Base-by-base conservation (phyloP, 306 rosid genomes). In the Fagus crenata region DNA sequence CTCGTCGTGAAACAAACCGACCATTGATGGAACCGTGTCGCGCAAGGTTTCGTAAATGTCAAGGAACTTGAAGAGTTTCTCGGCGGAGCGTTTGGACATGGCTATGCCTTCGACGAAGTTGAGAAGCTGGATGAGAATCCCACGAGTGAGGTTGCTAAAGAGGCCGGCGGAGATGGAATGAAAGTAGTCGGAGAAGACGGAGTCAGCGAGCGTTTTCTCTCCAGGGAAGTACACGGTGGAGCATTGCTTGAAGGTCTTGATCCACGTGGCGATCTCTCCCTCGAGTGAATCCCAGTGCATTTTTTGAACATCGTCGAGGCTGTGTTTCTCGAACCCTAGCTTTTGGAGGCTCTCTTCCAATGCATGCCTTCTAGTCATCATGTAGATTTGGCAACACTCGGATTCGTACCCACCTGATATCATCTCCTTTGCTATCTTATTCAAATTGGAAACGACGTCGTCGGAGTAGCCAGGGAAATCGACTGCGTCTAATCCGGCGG, bases 11-110 rank as follows among this genome's bases (percentile, higher is more conserved):
- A 81, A 85, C 1, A 90, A 13, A 1, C 14, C 64, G 1, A 80
- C 82, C 18, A 88, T 43, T 4, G 17, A 41, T 0, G 86, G 82
- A 39, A 81, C 78, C 28, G 69, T 69, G 6, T 90, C 89, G 0
- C 87, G 80, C 9, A 90, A 73, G 1, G 88, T 75, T 83, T 90
- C 92, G 41, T 81, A 90, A 89, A 90, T 88, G 82, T 90, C 95
- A 0, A 90, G 87, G 33, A 84, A 67, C 69, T 90, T 90, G 79
- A 90, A 90, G 15, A 90, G 82, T 59, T 90, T 90, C 83, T 90
- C 95, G 0, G 78, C 81, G 0, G 95, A 84, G 6, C 89, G 89
- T 35, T 83, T 90, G 2, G 90, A 81, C 90, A 90, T 78, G 6
- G 92, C 85, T 0, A 86, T 83, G 0, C 89, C 92, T 71, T 86